Percentiles rank a stretch among this genome's conserved stretches.
Conservation (phyloP, 257 asterid genomes). For the Craterostigma plantagineum region DNA sequence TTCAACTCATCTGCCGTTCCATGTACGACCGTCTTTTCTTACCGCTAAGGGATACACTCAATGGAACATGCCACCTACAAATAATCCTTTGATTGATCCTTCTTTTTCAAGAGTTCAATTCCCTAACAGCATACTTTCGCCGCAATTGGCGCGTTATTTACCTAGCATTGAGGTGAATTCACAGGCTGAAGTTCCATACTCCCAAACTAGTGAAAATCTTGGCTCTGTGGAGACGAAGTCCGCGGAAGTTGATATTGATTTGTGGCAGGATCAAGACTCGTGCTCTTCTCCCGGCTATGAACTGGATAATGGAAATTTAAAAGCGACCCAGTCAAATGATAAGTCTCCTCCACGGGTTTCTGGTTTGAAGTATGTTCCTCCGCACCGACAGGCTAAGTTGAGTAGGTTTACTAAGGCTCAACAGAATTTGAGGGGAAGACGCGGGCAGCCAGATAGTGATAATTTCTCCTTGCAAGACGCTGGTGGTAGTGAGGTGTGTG, state of each 20-base stretch:
- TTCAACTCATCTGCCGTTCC: slow-evolving; percentile 57
- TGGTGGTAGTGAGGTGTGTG: slow-evolving; percentile 32
- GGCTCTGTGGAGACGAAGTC: slow-evolving; percentile 30
- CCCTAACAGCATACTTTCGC: slow-evolving; percentile 40
- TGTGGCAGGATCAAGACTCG: slow-evolving; percentile 56
- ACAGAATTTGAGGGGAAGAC: slow-evolving; percentile 40
- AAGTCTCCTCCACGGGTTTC: slow-evolving; percentile 22
- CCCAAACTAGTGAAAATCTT: slow-evolving; percentile 46
- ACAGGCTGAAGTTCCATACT: slow-evolving; percentile 34
- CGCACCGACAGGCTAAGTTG: slow-evolving; percentile 26
- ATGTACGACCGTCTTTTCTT: slow-evolving; percentile 59
- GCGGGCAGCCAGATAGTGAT: slow-evolving; percentile 39
- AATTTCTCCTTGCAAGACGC: slow-evolving; percentile 31
- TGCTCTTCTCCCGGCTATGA: slow-evolving; percentile 26
- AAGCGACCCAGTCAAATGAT: slow-evolving; percentile 32
- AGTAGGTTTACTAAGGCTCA: slow-evolving; percentile 21
- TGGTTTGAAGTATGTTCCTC: slow-evolving; percentile 49
- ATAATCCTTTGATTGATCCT: slow-evolving; percentile 33
- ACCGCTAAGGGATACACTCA: slow-evolving; percentile 68
- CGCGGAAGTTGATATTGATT: slow-evolving; percentile 32
- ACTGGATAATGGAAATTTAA: slow-evolving; percentile 37
- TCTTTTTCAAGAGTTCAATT: slow-evolving; percentile 30
- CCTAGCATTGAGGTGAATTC: slow-evolving; percentile 40
- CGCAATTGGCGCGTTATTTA: slow-evolving; percentile 42
- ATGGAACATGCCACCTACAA: slow-evolving; percentile 39